phyloP scores from a whole-genome alignment of 2,329 filamentous ascomycete genomes.

The Claviceps pazoutovae region DNA sequence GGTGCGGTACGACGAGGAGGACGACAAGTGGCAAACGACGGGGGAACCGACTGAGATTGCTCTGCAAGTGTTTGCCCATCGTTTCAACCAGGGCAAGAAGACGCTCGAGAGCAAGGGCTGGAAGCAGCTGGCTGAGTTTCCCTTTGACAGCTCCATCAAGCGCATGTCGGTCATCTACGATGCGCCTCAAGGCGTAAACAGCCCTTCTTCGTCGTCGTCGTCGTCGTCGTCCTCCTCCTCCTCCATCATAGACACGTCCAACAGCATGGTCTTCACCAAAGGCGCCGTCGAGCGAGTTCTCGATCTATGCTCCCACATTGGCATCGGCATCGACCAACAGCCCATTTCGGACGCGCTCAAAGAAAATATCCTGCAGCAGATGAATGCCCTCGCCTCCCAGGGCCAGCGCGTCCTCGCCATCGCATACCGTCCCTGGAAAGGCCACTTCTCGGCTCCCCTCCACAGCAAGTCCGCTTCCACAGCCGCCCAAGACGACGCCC shows the following conservation, averaged over 20 bases:
- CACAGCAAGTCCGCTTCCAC: constrained; percentile 18
- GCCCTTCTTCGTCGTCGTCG: background rate
- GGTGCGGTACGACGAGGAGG: constrained; percentile 39
- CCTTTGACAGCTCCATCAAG: constrained; percentile 68
- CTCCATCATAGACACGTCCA: constrained; percentile 22
- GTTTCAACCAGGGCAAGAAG: constrained; percentile 48
- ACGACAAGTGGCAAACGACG: constrained; percentile 48
- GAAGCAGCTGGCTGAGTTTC: constrained; percentile 55
- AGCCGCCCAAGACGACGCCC: constrained; percentile 25
- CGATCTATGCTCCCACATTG: constrained; percentile 38
- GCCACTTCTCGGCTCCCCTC: constrained; percentile 25
- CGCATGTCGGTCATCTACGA: constrained; percentile 67
- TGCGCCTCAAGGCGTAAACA: constrained; percentile 25
- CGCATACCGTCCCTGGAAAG: constrained; percentile 47
- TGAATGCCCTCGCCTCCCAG: constrained; percentile 46
- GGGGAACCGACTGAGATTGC: constrained; percentile 66
- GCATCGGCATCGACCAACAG: constrained; percentile 26
- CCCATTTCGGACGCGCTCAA: constrained; percentile 38
- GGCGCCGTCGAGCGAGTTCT: constrained; percentile 48
- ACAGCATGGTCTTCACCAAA: constrained; percentile 45
- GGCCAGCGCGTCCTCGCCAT: constrained; percentile 62
- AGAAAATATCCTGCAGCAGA: constrained; percentile 35
- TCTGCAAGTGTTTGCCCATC: constrained; percentile 59
- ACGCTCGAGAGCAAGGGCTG: constrained; percentile 37
- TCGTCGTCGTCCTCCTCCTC: no score